Conservation (phyloP, 2,329 filamentous ascomycete genomes). For the Alternaria atra region DNA sequence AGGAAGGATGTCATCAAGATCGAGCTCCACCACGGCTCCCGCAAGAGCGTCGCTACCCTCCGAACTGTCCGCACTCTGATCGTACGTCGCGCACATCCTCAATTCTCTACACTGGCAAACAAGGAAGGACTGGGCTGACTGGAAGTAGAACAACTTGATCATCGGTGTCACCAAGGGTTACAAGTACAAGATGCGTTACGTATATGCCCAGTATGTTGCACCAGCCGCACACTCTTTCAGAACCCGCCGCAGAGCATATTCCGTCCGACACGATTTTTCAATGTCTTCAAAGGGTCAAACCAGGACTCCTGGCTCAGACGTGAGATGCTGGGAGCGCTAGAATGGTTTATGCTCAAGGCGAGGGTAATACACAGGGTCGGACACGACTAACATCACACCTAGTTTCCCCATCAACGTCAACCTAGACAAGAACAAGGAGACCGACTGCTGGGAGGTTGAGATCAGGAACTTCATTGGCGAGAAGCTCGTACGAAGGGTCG, state of each 20-base stretch:
- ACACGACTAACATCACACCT: conserved; percentile 22
- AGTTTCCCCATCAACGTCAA: conserved; percentile 99
- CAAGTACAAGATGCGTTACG: conserved; percentile 99
- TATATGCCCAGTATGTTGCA: conserved; percentile 80
- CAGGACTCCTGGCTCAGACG: neutral
- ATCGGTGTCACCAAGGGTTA: conserved; percentile 98
- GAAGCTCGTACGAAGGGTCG: conserved; percentile 96
- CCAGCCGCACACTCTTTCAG: conserved; percentile 1
- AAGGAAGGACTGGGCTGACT: conserved; percentile 30
- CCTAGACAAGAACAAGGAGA: conserved; percentile 94
- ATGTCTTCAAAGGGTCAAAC: neutral
- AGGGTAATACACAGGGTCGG: neutral
- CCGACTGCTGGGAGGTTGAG: conserved; percentile 88
- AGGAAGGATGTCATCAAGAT: conserved; percentile 90
- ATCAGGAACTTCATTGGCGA: conserved; percentile 84
- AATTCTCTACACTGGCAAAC: neutral
- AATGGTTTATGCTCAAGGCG: neutral
- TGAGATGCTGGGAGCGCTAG: conserved; percentile 1
- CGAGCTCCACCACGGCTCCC: conserved; percentile 96
- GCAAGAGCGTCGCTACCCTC: conserved; percentile 98
- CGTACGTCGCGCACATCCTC: conserved; percentile 48
- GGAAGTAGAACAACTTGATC: conserved; percentile 82
- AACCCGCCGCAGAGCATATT: neutral
- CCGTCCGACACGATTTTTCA: conserved; percentile 5
- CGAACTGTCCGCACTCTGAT: conserved; percentile 97